These are phyloP conservation scores for Lycium ferocissimum DNA, from an alignment of 257 asterid genomes.

Conservation along the genomic window DNA sequence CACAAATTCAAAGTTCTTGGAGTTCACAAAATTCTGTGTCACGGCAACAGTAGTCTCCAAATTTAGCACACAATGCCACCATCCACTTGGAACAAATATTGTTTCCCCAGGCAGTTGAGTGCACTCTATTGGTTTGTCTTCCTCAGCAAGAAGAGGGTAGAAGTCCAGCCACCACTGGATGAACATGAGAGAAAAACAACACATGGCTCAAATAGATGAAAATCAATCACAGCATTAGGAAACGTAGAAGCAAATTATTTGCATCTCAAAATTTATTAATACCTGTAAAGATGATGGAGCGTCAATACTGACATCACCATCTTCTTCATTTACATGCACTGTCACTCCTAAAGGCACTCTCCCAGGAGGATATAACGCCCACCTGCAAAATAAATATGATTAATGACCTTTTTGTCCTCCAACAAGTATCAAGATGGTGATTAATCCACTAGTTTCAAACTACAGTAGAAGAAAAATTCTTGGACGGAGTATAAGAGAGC, in stretches of 20 bases:
- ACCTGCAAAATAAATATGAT: constrained; percentile 51
- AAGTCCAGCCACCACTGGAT: constrained; percentile 98
- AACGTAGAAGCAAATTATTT: constrained; percentile 27
- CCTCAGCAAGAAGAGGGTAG: constrained; percentile 86
- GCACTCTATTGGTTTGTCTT: constrained; percentile 93
- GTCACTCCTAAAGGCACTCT: constrained; percentile 97
- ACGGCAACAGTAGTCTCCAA: constrained; percentile 92
- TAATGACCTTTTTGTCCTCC: not conserved
- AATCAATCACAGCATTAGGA: constrained; percentile 7
- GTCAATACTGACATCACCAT: constrained; percentile 94
- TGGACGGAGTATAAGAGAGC: not conserved
- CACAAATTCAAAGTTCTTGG: constrained; percentile 84
- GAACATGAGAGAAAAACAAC: constrained; percentile 27
- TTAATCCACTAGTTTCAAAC: not conserved
- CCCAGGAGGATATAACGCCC: constrained; percentile 99
- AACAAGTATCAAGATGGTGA: not conserved
- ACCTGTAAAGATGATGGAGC: constrained; percentile 96
- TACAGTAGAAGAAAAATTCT: not conserved
- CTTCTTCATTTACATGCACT: constrained; percentile 94
- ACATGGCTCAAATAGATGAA: constrained; percentile 9
- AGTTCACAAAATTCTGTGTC: constrained; percentile 90
- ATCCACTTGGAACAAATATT: constrained; percentile 95
- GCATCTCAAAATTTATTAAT: constrained; percentile 26
- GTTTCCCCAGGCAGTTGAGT: constrained; percentile 99
- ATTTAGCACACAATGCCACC: constrained; percentile 99